Conservation (phyloP, 176 grass and related monocot genomes). For the Lolium multiflorum region DNA sequence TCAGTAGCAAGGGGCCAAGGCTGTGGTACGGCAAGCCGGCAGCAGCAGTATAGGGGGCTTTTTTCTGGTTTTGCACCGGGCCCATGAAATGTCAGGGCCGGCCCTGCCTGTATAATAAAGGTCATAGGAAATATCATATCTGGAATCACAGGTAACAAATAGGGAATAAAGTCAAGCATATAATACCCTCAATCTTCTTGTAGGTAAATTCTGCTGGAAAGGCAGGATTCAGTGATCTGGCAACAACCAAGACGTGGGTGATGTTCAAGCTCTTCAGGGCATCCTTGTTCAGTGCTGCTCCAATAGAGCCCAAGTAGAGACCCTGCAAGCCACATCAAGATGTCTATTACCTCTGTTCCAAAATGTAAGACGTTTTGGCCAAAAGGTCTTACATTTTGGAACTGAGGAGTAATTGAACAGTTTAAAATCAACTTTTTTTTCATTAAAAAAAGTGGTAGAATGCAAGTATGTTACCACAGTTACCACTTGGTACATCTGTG, state of each 20-base stretch:
- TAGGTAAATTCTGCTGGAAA: slow-evolving; percentile 77
- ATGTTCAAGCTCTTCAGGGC: slow-evolving; percentile 74
- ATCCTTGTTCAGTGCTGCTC: slow-evolving; percentile 77
- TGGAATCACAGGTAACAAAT: slow-evolving; percentile 21
- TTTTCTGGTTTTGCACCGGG: too few relatives aligned
- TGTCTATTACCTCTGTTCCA: slow-evolving; percentile 12
- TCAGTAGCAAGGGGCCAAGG: too few relatives aligned
- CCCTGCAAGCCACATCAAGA: slow-evolving; percentile 49
- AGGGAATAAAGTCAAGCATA: not conserved
- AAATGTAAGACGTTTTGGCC: too few relatives aligned
- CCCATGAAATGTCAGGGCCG: too few relatives aligned
- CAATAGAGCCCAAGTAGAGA: slow-evolving; percentile 89
- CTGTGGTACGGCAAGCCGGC: too few relatives aligned
- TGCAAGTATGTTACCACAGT: slow-evolving; percentile 1
- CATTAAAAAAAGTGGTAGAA: not conserved
- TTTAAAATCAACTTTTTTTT: not conserved
- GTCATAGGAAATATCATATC: slow-evolving; percentile 1
- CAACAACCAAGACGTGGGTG: slow-evolving; percentile 75
- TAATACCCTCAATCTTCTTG: slow-evolving; percentile 89
- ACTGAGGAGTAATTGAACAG: slow-evolving; percentile 1
- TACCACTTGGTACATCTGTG: not conserved
- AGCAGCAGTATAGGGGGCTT: too few relatives aligned
- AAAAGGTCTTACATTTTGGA: too few relatives aligned
- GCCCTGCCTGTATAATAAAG: too few relatives aligned
- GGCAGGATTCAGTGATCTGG: slow-evolving; percentile 73